These are phyloP conservation scores for Scedosporium aurantiacum DNA, from an alignment of 2,329 filamentous ascomycete genomes.

Conservation along the genomic window DNA sequence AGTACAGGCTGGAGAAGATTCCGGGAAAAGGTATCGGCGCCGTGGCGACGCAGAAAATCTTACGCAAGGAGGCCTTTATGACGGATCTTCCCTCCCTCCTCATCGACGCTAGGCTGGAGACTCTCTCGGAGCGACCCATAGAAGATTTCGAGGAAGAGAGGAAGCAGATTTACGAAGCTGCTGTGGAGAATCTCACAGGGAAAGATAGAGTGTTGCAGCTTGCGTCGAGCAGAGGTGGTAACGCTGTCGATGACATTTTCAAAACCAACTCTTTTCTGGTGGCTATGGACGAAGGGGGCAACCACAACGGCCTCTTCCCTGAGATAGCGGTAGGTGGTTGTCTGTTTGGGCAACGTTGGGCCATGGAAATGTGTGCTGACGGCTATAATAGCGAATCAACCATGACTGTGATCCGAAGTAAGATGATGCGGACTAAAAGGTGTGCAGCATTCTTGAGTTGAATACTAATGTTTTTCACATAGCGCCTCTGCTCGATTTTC, in stretches of 20 bases:
- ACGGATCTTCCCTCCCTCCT: constrained; percentile 21
- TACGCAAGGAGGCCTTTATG: constrained; percentile 23
- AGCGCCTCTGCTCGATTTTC: not conserved
- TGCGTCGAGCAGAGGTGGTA: constrained; percentile 14
- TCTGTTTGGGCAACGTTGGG: not conserved
- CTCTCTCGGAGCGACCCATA: not conserved
- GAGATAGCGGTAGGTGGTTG: constrained; percentile 12
- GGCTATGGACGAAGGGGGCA: constrained; percentile 11
- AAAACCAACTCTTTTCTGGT: constrained; percentile 22
- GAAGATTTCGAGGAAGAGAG: constrained; percentile 13
- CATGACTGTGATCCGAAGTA: not conserved
- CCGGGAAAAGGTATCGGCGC: constrained; percentile 22
- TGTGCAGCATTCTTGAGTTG: not conserved
- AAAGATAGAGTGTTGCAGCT: constrained; percentile 16
- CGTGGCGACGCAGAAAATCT: constrained; percentile 20
- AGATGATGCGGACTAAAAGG: not conserved
- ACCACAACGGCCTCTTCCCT: constrained; percentile 14
- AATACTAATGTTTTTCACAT: not conserved
- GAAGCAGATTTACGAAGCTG: not conserved
- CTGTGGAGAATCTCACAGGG: not conserved
- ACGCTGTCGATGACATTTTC: constrained; percentile 21
- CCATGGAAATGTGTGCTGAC: not conserved
- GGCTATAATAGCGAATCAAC: not conserved
- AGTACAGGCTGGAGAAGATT: constrained; percentile 18
- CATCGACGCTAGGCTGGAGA: constrained; percentile 11